Evolutionary conservation across 2,329 filamentous ascomycete species (phyloP).

Genomic region (Phialophora verrucosa): DNA sequence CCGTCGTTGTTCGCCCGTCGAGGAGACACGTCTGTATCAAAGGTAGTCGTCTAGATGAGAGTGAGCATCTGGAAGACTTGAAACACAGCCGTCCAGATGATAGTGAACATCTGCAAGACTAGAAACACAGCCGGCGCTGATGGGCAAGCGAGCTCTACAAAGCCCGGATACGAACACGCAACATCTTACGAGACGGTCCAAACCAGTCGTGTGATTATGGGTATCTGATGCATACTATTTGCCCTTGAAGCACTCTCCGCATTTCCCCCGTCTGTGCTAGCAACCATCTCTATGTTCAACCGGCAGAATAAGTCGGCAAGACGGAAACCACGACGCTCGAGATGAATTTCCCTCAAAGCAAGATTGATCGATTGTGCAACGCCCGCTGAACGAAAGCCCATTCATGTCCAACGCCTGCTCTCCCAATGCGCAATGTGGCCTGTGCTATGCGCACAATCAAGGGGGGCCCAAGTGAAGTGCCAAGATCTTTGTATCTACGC

Average conservation of each 20-base stretch:
- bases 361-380: background rate
- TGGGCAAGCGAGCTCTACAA: too few relatives aligned
- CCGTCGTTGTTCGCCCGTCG: too few relatives aligned
- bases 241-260: background rate
- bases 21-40: too few relatives aligned
- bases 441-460: background rate
- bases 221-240: constrained; percentile 2
- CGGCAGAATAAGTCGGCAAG: background rate
- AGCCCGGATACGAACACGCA: background rate
- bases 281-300: background rate
- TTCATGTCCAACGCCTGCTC: background rate
- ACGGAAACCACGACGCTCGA: background rate
- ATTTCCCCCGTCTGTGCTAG: background rate
- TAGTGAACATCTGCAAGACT: too few relatives aligned
- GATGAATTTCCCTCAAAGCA: background rate
- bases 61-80: too few relatives aligned
- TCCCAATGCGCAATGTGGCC: background rate
- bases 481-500: background rate
- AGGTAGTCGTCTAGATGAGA: too few relatives aligned
- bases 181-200: background rate
- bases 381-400: background rate
- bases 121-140: too few relatives aligned
- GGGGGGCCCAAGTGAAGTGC: background rate
- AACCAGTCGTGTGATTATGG: background rate
- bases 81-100: too few relatives aligned